A percentile compares a stretch with the other conserved stretches of the same genome.
Conservation (phyloP, 2,329 filamentous ascomycete species). For the Ceratocystis harringtonii region DNA sequence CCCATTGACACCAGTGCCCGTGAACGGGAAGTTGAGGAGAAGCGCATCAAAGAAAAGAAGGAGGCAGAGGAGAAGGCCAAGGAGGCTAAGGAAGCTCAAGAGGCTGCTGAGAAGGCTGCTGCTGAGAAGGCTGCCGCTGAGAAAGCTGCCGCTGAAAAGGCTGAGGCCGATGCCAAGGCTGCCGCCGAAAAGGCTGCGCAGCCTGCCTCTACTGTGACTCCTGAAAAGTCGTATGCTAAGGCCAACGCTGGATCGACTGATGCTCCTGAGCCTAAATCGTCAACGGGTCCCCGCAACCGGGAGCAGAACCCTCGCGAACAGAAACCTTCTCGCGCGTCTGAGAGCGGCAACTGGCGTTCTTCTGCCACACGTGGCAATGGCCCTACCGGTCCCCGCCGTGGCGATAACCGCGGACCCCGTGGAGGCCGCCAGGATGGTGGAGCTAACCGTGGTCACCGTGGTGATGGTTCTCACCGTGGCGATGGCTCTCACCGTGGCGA, state of each 20-base stretch:
- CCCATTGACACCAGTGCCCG: slow-evolving; percentile 86
- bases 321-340: slow-evolving; percentile 38
- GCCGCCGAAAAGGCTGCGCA: slow-evolving; percentile 23
- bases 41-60: slow-evolving; percentile 54
- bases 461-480: neutral
- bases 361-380: slow-evolving; percentile 29
- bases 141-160: slow-evolving; percentile 24
- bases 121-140: slow-evolving; percentile 24
- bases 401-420: slow-evolving; percentile 31
- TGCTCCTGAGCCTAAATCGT: neutral
- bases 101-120: slow-evolving; percentile 27
- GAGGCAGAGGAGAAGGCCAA: slow-evolving; percentile 77
- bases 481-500: neutral
- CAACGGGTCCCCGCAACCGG: slow-evolving; percentile 17
- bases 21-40: slow-evolving; percentile 83
- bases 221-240: slow-evolving; percentile 29
- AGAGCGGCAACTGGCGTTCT: slow-evolving; percentile 47
- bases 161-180: slow-evolving; percentile 25
- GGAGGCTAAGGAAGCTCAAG: slow-evolving; percentile 43
- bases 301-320: slow-evolving; percentile 32
- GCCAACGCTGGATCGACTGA: neutral
- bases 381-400: slow-evolving; percentile 31
- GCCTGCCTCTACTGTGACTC: slow-evolving; percentile 21
- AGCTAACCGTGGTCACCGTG: neutral
- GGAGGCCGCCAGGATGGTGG: slow-evolving; percentile 8